Evolutionary conservation across 2,329 filamentous ascomycete genomes (phyloP).

Genomic region (Epichloe scottii): DNA sequence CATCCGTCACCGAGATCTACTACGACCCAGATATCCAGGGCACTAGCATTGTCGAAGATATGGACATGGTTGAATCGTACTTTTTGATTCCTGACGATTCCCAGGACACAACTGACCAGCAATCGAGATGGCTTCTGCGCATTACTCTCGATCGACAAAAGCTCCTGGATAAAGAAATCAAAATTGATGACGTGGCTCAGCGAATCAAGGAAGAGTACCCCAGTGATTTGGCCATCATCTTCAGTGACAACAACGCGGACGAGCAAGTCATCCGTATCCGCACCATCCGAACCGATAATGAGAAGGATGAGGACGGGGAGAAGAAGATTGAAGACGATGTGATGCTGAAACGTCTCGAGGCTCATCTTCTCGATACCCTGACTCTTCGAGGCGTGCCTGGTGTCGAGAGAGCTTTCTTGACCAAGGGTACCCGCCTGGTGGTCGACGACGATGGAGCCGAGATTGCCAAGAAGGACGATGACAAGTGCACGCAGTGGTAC

Average conservation of each 20-base stretch:
- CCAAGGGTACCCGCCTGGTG: slow-evolving; percentile 61
- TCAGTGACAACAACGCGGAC: slow-evolving; percentile 96
- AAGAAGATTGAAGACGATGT: slow-evolving; percentile 68
- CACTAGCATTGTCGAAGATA: slow-evolving; percentile 77
- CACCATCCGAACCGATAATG: slow-evolving; percentile 56
- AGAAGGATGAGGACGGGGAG: slow-evolving; percentile 56
- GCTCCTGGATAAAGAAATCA: slow-evolving; percentile 86
- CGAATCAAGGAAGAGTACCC: slow-evolving; percentile 84
- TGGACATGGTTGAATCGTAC: slow-evolving; percentile 93
- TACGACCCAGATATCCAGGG: slow-evolving; percentile 84
- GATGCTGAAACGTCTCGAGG: slow-evolving; percentile 83
- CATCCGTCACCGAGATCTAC: slow-evolving; percentile 87
- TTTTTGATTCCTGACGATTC: slow-evolving; percentile 82
- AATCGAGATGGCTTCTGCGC: slow-evolving; percentile 92
- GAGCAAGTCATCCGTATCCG: slow-evolving; percentile 89
- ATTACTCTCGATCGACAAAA: slow-evolving; percentile 88
- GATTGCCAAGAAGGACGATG: slow-evolving; percentile 59
- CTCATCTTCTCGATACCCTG: slow-evolving; percentile 80
- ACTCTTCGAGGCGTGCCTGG: slow-evolving; percentile 83
- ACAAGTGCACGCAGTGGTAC: slow-evolving; percentile 81
- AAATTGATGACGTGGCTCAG: slow-evolving; percentile 78
- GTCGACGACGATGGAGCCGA: slow-evolving; percentile 58
- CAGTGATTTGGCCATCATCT: slow-evolving; percentile 78
- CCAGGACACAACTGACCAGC: slow-evolving; percentile 48
- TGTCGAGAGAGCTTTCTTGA: slow-evolving; percentile 87